Evolutionary conservation across 495 filamentous ascomycete species (phyloP), one percentile per base, ranked within the genome.

Genomic region (Daldinia decipiens): DNA sequence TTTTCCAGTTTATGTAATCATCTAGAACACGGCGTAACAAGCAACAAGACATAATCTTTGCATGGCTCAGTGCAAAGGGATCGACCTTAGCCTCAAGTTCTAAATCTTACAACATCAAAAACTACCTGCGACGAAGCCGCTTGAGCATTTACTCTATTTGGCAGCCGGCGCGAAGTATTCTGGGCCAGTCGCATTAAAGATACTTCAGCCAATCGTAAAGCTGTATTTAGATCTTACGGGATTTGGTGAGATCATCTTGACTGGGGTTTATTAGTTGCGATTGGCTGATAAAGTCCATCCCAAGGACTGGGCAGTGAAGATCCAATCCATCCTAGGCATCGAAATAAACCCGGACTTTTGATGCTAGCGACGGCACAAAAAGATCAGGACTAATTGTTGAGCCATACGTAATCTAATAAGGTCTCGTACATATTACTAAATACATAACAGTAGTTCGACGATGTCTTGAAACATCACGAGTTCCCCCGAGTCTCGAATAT

Each of bases 311-410:
- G 56, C 40, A 55, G 63, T 59, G 52, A 71, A 31, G 55, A 72
- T 72, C 69, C 69, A 64, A 72, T 72, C 69, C 69, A 64, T 67
- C 19, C 38, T 24, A 72, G 64, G 69, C 64, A 72, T 72, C 64
- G 54, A 60, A 32, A 72, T 67, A 72, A 67, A 36, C 53, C 47
- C 8, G 63, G 12, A 26, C 31, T 21, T 34, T 45, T 21, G 31
- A 47, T 21, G 24, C 11, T 13, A 47, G 8, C 19, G 7, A 47
- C 21, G 43, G 19, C 9, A 24, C 21, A 47, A 24, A 47, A 21
- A 47, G 19, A 47, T 47, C 19, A 19, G n/a, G 17, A 24, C 40
- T 7, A 45, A 45, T 17, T 11, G 17, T 21, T 3, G 17, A 45
- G 8, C 15, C 17, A 17, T 1, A 21, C 4, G 17, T 47, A 47